Base-by-base conservation (phyloP, 164 flowering plant genomes). In the Aristolochia contorta region DNA sequence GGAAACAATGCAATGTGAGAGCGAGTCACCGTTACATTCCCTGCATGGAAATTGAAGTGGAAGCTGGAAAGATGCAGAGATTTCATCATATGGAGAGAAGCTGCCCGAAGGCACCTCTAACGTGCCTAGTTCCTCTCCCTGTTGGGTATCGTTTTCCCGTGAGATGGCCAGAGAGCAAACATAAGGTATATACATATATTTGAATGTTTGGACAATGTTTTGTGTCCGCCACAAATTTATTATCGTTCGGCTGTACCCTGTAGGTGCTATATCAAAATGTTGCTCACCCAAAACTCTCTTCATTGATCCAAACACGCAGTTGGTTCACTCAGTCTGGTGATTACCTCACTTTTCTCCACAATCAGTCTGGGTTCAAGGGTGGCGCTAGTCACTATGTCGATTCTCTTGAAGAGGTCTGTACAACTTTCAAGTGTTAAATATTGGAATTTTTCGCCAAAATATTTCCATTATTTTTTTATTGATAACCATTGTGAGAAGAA, bases 1-100 rank as follows among this genome's bases (percentile, higher is more conserved):
- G 99, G 99, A 93, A 79, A 70, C 66, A 74, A 43, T 93, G 99
- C 67, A 78, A 57, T 57, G 75, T 82, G n/a, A 88, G 88, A 66
- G 87, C 91, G 69, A 82, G 82, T 68, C 84, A 90, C 47, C 90
- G 87, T 65, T 93, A 90, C 69, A 78, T 93, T 66, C 99, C 99
- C 59, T 93, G 97, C 63, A 70, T 88, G 49, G 99, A 93, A 64
- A 63, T 80, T 65, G 97, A 93, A 58, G 61, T 67, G 58, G 49
- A 74, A 21, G 47, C 64, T 32, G 76, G 75, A 55, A 89, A 64
- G 76, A 54, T 76, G 56, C 90, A 79, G 71, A 68, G 80, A 30
- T 86, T 86, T 69, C 70, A 97, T 63, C 96, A 90, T 71, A 77
- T 53, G 25, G 97, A 93, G 72, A 81, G 97, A 70, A 90, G 87